These are phyloP conservation scores for Aspergillus indologenus DNA, from an alignment of 495 filamentous ascomycete genomes.

Conservation along the genomic window DNA sequence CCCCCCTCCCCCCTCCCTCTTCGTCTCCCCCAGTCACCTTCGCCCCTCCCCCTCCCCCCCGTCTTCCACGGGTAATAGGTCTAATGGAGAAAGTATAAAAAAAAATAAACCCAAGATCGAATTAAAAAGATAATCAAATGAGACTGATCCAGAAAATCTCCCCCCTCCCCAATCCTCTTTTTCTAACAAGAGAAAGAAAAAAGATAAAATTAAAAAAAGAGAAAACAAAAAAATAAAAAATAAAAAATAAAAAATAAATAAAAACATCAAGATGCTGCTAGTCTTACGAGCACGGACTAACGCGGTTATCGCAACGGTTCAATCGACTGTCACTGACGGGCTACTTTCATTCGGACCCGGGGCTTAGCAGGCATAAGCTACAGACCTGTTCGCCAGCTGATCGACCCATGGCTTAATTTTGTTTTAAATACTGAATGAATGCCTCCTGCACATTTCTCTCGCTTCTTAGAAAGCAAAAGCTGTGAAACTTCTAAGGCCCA, in stretches of 20 bases:
- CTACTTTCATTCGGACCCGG: constrained; percentile 20
- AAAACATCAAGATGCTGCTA: constrained; percentile 3
- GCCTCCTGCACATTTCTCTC: constrained; percentile 14
- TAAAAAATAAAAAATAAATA: constrained; percentile 4
- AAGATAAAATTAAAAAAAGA: constrained; percentile 4
- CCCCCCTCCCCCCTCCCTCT: constrained; percentile 2
- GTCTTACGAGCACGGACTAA: constrained; percentile 28
- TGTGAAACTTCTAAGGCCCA: constrained; percentile 11
- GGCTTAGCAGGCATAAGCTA: constrained; percentile 35
- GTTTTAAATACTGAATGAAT: constrained; percentile 18
- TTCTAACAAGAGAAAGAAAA: no score
- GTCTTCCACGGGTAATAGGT: neutral
- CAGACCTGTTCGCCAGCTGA: constrained; percentile 25
- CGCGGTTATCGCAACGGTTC: constrained; percentile 31
- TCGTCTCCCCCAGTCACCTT: no score
- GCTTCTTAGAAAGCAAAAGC: constrained; percentile 2
- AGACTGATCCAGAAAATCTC: neutral
- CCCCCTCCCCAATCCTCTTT: no score
- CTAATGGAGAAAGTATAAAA: no score
- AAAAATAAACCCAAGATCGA: no score
- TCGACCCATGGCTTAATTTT: constrained; percentile 25
- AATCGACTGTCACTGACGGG: constrained; percentile 12
- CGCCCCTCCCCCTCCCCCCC: neutral
- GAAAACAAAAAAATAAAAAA: no score
- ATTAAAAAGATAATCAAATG: no score